These are phyloP conservation scores for Xylaria sp. DNA, from an alignment of 2,329 filamentous ascomycete genomes.

Conservation along the genomic window DNA sequence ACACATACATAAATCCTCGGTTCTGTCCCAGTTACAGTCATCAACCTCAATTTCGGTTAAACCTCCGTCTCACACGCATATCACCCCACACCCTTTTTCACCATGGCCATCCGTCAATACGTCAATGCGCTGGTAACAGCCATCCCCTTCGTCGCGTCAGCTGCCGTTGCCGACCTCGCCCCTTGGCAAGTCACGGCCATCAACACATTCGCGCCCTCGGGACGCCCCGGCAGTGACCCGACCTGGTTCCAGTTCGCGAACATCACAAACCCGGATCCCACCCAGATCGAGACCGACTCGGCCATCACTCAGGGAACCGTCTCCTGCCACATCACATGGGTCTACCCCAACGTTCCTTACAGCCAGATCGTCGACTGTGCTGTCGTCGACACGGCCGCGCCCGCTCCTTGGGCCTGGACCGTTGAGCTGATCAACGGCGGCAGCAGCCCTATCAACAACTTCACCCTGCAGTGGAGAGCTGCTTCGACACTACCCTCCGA, in stretches of 20 bases:
- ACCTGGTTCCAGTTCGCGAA: conserved; percentile 21
- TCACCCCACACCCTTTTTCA: neutral
- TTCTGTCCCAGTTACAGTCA: too few relatives aligned
- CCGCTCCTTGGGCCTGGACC: conserved; percentile 24
- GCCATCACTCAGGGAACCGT: conserved; percentile 19
- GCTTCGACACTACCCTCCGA: conserved; percentile 15
- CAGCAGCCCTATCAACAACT: conserved; percentile 23
- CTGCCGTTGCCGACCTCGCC: conserved; percentile 3
- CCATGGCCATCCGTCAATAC: conserved; percentile 1
- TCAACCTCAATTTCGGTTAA: too few relatives aligned
- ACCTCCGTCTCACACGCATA: neutral
- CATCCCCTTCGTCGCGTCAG: conserved; percentile 1
- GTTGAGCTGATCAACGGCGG: conserved; percentile 22
- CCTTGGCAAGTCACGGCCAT: conserved; percentile 28
- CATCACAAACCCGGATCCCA: conserved; percentile 28
- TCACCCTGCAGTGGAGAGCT: conserved; percentile 23
- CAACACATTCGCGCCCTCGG: conserved; percentile 24
- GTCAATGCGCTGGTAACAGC: neutral
- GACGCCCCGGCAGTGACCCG: conserved; percentile 22
- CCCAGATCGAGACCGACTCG: conserved; percentile 15
- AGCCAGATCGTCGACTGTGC: conserved; percentile 18
- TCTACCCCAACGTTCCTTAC: conserved; percentile 16
- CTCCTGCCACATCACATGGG: conserved; percentile 28
- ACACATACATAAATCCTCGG: neutral
- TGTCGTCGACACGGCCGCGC: conserved; percentile 4